Evolutionary conservation across 345 rosid species (phyloP).

Genomic region (Aegle marmelos): DNA sequence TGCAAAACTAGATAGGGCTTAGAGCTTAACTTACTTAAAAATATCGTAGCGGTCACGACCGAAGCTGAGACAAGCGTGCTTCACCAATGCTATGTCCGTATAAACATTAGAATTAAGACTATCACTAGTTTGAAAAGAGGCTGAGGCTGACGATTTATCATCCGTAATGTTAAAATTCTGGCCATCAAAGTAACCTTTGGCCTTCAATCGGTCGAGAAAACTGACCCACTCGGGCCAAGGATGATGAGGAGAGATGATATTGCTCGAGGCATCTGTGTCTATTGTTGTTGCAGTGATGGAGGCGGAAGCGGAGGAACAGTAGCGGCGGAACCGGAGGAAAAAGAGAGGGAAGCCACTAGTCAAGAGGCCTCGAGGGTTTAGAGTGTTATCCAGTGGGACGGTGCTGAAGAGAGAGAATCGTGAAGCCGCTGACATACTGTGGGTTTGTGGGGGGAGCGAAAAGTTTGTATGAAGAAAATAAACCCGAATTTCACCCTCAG

Average conservation of each 20-base stretch:
- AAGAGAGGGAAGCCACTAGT: background rate
- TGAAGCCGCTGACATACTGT: background rate
- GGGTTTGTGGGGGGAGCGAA: no score
- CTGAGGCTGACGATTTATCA: background rate
- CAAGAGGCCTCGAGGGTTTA: background rate
- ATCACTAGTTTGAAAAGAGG: background rate
- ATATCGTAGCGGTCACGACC: constrained; percentile 88
- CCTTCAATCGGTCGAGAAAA: constrained; percentile 69
- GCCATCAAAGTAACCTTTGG: constrained; percentile 56
- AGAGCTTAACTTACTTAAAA: constrained; percentile 42
- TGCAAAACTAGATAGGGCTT: background rate
- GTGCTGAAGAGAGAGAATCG: background rate
- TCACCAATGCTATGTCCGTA: constrained; percentile 53
- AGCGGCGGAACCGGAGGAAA: background rate
- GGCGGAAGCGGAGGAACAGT: background rate
- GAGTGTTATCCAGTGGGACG: background rate
- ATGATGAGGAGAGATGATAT: constrained; percentile 32
- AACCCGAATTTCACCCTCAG: no score
- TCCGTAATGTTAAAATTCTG: background rate
- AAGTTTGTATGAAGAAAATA: no score
- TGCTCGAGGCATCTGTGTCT: constrained; percentile 3
- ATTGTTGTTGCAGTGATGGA: background rate
- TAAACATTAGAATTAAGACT: constrained; percentile 24
- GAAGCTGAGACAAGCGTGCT: constrained; percentile 78
- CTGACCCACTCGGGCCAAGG: constrained; percentile 93